Evolutionary conservation across 108 stramenopile genomes (phyloP).

Genomic region (Aurantiochytrium sp.): DNA sequence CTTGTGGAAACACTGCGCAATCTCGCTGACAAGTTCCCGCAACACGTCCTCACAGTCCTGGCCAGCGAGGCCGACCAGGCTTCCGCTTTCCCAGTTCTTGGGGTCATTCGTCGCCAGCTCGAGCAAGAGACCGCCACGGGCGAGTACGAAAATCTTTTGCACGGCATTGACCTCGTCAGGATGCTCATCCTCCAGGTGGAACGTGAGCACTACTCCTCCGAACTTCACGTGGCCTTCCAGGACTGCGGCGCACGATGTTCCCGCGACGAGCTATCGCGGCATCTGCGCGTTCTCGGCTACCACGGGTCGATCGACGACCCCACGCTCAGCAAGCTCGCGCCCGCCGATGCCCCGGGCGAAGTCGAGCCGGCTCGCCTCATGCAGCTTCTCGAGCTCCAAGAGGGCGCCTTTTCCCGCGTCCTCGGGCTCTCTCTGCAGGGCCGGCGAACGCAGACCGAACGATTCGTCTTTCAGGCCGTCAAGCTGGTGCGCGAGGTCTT

Average conservation of each 20-base stretch:
- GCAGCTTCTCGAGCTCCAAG: background rate
- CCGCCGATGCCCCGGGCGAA: background rate
- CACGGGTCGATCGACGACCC: background rate
- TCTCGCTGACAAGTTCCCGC: background rate
- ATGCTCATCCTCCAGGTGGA: background rate
- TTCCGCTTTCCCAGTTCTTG: background rate
- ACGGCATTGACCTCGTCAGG: background rate
- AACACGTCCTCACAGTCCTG: background rate
- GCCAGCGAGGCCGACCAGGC: background rate
- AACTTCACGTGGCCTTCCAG: background rate
- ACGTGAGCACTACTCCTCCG: background rate
- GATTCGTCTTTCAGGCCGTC: background rate
- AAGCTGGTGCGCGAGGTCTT: conserved; percentile 19
- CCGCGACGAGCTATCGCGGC: background rate
- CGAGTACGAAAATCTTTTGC: background rate
- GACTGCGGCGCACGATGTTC: background rate
- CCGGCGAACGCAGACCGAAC: background rate
- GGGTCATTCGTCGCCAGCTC: background rate
- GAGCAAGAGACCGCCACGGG: background rate
- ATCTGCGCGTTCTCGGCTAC: background rate
- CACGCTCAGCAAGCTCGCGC: background rate
- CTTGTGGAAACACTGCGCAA: background rate
- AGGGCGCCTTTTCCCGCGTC: background rate
- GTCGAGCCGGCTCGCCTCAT: background rate
- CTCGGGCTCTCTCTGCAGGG: conserved; percentile 2